Base-by-base conservation (phyloP, 2,329 filamentous ascomycete species). In the Sarocladiaceae sp. region DNA sequence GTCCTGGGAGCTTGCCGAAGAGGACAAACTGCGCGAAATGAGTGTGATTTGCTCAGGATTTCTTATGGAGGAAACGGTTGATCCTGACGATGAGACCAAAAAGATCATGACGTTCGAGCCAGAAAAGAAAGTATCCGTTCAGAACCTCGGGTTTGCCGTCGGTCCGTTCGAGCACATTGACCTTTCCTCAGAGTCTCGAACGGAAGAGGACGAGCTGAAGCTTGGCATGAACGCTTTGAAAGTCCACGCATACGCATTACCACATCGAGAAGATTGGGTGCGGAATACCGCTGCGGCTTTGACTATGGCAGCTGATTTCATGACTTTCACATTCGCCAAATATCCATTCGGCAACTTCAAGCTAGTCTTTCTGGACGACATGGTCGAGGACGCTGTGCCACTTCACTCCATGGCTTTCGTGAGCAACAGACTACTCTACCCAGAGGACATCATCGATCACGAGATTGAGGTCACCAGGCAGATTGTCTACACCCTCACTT, bases 161-260 rank as follows among this genome's bases (percentile, higher is more conserved):
- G 94, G 95, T 0, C 94, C 95, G 0, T 99, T 99, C 65, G 91
- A 97, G 67, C 87, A 93, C 59, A 86, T 97, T 51, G 90, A 97
- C 63, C 76, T 99, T 4, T 83, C 76, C 56, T 87, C 90, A 2
- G 88, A 93, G 59, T 96, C 90, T 61, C 85, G 95, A 49, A 90
- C 92, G 42, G 90, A 90, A 56, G 90, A 95, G 59, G 90, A 96
- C 58, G 92, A 97, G 63, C 90, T 95, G 60, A 90, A 92, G 65
- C 81, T 99, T 52, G 90, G 90, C 3, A 84, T 87, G 57, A 95
- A 90, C 62, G 91, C 92, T 1, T 83, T 96, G 57, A 91, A 93
- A 57, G 82, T 99, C 3, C 85, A 95, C 60, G 94, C 87, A 6
- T 99, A 95, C 67, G 97, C 93, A 67, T 75, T 99, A 42, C 94